Conservation (phyloP, 139 green algal species). For the Tetraselmis chui region DNA sequence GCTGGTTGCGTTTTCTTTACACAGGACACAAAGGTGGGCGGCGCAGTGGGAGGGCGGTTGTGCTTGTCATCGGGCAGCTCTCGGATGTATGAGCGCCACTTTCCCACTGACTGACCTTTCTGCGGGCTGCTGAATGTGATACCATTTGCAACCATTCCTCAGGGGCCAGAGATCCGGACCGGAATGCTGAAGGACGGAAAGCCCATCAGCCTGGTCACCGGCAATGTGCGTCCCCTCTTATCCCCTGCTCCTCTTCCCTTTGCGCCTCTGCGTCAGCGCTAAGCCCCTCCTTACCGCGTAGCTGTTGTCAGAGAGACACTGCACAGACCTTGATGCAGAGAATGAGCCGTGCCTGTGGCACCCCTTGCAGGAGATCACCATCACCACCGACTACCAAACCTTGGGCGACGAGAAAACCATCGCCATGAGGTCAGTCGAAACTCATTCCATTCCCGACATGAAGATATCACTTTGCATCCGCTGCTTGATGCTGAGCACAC, state of each 20-base stretch:
- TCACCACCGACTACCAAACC: conserved; percentile 89
- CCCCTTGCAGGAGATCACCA: conserved; percentile 66
- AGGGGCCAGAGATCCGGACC: conserved; percentile 95
- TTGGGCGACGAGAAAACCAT: conserved; percentile 77
- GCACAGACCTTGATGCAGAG: background rate
- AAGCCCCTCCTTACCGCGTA: no score
- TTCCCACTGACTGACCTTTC: background rate
- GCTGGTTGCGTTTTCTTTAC: no score
- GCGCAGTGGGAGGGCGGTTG: no score
- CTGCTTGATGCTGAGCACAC: background rate
- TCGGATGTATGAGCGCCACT: no score
- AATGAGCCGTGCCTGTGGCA: conserved; percentile 2
- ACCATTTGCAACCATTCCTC: background rate
- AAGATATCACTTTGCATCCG: background rate
- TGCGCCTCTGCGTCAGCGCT: no score
- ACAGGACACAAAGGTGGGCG: background rate
- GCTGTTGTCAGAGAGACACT: no score
- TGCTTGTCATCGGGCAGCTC: no score
- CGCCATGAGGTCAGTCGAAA: conserved; percentile 60
- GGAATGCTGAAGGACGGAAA: conserved; percentile 86
- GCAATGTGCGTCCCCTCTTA: conserved; percentile 29
- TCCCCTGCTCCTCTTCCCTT: background rate
- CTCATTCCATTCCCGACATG: background rate
- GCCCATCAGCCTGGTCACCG: conserved; percentile 65
- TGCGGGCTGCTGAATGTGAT: no score